phyloP scores from a whole-genome alignment of 192 early-diverging fungal genomes.

The Chytriomyces confervae region DNA sequence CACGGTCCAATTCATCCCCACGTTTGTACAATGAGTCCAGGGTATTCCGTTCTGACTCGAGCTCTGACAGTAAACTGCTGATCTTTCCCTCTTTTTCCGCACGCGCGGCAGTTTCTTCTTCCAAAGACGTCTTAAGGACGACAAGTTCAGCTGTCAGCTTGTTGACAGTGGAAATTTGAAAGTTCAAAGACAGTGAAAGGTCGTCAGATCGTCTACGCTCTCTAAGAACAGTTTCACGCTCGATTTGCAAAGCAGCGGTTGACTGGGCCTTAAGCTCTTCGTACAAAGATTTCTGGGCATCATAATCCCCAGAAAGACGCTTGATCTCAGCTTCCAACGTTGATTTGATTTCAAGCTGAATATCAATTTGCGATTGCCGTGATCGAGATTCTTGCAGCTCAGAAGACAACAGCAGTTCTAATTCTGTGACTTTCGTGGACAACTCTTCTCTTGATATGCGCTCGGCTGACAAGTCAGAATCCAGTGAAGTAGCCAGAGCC shows the following conservation, averaged over 20 bases:
- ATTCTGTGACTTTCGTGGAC: not conserved
- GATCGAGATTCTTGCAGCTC: not conserved
- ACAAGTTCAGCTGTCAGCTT: slow-evolving; percentile 3
- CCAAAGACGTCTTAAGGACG: not conserved
- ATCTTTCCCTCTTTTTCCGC: not conserved
- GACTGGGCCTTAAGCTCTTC: not conserved
- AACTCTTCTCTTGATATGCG: not conserved
- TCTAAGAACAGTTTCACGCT: slow-evolving; percentile 6
- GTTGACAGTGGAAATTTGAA: not conserved
- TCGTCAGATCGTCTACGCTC: slow-evolving; percentile 23
- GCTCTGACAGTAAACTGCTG: not conserved
- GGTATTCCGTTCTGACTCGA: not conserved
- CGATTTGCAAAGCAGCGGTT: not conserved
- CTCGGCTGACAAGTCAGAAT: not conserved
- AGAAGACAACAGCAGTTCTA: not conserved
- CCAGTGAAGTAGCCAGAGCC: not conserved
- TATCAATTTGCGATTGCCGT: not conserved
- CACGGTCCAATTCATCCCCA: not conserved
- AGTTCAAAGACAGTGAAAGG: not conserved
- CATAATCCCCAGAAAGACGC: slow-evolving; percentile 6
- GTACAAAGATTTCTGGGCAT: not conserved
- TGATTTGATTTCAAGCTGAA: not conserved
- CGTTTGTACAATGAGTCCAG: not conserved
- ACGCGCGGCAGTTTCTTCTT: not conserved
- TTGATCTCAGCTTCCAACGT: not conserved